Conservation (phyloP, 2,329 filamentous ascomycete genomes). For the Penicillium sp. region DNA sequence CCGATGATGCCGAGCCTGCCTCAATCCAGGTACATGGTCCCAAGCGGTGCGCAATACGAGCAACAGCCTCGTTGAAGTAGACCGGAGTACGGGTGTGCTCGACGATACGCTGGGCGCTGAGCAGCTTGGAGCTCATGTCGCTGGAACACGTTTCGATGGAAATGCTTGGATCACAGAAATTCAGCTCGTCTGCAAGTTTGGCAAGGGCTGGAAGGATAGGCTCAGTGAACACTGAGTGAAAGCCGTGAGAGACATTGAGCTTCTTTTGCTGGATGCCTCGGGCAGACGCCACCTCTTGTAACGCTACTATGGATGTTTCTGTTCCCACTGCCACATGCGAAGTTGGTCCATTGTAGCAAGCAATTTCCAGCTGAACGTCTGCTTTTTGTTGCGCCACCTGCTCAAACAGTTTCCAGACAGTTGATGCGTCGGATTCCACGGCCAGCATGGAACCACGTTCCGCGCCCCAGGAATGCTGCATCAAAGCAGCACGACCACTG, state of each 20-base stretch:
- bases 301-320: conserved; percentile 12
- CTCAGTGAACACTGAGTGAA: conserved; percentile 45
- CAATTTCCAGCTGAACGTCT: conserved; percentile 29
- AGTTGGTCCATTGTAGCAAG: conserved; percentile 49
- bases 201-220: conserved; percentile 25
- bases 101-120: conserved; percentile 17
- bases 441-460: conserved; percentile 34
- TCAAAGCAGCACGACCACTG: conserved; percentile 25
- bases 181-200: conserved; percentile 23
- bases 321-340: conserved; percentile 38
- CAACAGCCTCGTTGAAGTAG: conserved; percentile 42
- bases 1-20: conserved; percentile 37
- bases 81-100: conserved; percentile 44
- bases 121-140: background rate
- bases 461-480: conserved; percentile 27
- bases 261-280: conserved; percentile 28
- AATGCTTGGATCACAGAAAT: conserved; percentile 25
- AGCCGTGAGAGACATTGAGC: conserved; percentile 46
- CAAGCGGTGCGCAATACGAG: conserved; percentile 29
- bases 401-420: conserved; percentile 18
- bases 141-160: background rate
- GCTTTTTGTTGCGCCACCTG: background rate
- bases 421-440: conserved; percentile 26
- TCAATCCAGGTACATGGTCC: conserved; percentile 37
- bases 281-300: conserved; percentile 26